Conservation (phyloP, 2,329 filamentous ascomycete species). For the Diaporthe nobilis region DNA sequence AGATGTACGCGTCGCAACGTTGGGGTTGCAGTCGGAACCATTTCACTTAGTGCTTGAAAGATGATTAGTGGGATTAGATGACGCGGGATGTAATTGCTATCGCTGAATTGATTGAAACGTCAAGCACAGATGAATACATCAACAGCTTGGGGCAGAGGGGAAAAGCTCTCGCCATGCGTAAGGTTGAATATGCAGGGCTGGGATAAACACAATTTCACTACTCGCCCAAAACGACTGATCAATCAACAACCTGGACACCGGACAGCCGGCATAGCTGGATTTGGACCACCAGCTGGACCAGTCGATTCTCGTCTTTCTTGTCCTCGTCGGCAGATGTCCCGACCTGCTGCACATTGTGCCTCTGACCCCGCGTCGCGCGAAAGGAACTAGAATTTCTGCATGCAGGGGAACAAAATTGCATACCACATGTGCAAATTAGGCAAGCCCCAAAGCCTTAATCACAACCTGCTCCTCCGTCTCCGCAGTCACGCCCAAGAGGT, state of each 20-base stretch:
- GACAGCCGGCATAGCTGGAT: neutral
- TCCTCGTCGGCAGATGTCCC: conserved; percentile 21
- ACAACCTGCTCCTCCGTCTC: conserved; percentile 48
- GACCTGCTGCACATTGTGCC: neutral
- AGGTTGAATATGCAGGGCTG: neutral
- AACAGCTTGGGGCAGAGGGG: neutral
- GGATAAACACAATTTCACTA: neutral
- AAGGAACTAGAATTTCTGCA: neutral
- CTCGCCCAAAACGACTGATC: neutral
- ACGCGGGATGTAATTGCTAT: neutral
- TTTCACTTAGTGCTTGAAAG: neutral
- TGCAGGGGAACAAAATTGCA: no score
- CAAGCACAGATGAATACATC: neutral
- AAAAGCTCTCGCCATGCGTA: no score
- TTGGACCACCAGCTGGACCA: neutral
- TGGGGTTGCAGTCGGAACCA: neutral
- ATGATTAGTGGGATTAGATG: conserved; percentile 20
- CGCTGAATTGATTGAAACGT: neutral
- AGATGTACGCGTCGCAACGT: neutral
- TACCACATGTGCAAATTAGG: neutral
- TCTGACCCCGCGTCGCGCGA: neutral
- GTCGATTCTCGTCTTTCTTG: neutral
- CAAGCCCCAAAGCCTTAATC: conserved; percentile 43
- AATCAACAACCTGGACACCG: neutral
- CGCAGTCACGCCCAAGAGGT: conserved; percentile 47